Evolutionary conservation across 768 basidiomycete genomes (phyloP), one percentile per base, ranked within the genome.

Genomic region (Dioszegia crocea): DNA sequence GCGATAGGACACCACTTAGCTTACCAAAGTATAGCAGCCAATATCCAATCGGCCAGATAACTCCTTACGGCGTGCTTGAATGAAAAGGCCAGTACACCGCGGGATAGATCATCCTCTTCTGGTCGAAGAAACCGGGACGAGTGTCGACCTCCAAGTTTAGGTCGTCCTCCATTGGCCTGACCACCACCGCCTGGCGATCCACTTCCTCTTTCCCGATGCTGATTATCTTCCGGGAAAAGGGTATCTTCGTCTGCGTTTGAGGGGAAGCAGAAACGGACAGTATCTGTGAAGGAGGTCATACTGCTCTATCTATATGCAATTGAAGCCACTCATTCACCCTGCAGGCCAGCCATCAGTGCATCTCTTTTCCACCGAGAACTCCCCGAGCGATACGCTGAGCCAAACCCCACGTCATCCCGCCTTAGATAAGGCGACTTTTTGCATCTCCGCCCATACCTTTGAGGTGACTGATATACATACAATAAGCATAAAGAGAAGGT

Each of bases 41-140:
- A 39, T 16, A 68, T 31, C 75, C 75, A 76, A 57, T 76, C 75
- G 6, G 60, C 61, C 3, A 64, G 59, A 58, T 76, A 76, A 43
- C 61, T 62, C 54, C 53, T 61, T n/a, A 73, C 23, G 16, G 71
- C 63, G 17, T 62, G 56, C 14, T 46, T 59, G 19, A 73, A 46
- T 0, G 60, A 67, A 45, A 73, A 60, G 33, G 65, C 62, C 24
- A 52, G 56, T 4, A 52, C 54, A 21, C 48, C 52, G 17, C 31
- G 23, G 2, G 38, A 16, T 44, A 63, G 33, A 45, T 66, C 61
- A 24, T 55, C 50, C 33, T 58, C 52, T 31, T 61, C 60, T 29
- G 44, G 43, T 29, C 40, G 36, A n/a, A 33, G 21, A 39, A 63
- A 52, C 27, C 52, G 19, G 19, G 47, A 38, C 23, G 48, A 46